These are phyloP conservation scores for Solanum chacoense DNA, from an alignment of 305 asterid species.

Conservation along the genomic window DNA sequence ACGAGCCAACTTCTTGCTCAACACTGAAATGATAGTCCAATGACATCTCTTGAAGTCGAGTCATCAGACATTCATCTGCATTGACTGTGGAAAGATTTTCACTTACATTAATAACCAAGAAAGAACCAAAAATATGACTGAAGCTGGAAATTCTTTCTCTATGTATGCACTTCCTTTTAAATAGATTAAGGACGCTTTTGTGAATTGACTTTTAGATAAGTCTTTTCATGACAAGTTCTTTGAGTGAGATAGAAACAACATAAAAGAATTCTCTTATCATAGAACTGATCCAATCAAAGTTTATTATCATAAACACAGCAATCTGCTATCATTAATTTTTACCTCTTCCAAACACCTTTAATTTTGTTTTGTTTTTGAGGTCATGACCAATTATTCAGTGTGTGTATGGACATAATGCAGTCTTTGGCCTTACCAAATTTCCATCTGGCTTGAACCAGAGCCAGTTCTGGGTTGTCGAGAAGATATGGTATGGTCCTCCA, in stretches of 20 bases:
- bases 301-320: not conserved
- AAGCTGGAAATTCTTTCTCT: not conserved
- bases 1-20: slow-evolving; percentile 93
- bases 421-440: slow-evolving; percentile 48
- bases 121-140: not conserved
- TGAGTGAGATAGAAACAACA: not conserved
- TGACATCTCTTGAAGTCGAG: slow-evolving; percentile 84
- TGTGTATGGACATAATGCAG: not conserved
- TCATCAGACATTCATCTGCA: slow-evolving; percentile 85
- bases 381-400: not conserved
- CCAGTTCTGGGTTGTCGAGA: slow-evolving; percentile 57
- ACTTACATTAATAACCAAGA: not conserved
- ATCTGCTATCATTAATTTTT: not conserved
- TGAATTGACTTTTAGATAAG: not conserved
- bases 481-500: slow-evolving; percentile 67
- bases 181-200: not conserved
- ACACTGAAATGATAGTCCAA: slow-evolving; percentile 71
- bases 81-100: slow-evolving; percentile 38
- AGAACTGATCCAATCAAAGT: not conserved
- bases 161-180: not conserved
- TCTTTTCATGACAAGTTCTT: not conserved
- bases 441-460: slow-evolving; percentile 82
- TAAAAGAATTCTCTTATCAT: not conserved
- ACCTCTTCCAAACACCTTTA: not conserved
- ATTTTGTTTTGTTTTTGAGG: not conserved